These are phyloP conservation scores for Suillus plorans DNA, from an alignment of 768 basidiomycete species.

Conservation along the genomic window DNA sequence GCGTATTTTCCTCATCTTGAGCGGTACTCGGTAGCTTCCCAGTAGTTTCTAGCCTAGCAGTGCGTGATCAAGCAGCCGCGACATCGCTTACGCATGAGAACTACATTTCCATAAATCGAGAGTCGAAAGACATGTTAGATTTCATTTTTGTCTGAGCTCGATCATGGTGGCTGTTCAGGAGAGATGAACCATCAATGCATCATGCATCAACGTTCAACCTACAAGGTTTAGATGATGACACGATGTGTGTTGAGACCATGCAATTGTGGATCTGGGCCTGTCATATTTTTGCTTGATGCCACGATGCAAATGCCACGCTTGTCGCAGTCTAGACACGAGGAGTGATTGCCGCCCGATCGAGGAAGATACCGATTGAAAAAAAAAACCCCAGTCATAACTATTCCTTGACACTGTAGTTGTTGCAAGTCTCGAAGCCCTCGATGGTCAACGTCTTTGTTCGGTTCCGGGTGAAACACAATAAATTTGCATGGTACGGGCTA, in stretches of 20 bases:
- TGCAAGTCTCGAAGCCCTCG: background rate
- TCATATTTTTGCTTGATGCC: background rate
- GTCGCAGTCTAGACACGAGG: conserved; percentile 1
- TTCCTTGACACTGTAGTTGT: background rate
- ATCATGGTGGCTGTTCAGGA: background rate
- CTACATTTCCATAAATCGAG: background rate
- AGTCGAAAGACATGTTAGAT: background rate
- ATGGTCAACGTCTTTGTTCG: background rate
- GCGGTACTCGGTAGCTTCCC: background rate
- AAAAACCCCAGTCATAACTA: background rate
- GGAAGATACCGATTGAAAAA: background rate
- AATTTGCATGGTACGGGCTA: background rate
- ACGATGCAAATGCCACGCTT: background rate
- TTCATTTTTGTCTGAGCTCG: background rate
- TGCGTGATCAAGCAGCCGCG: background rate
- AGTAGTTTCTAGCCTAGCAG: background rate
- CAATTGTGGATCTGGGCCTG: background rate
- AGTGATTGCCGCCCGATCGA: conserved; percentile 8
- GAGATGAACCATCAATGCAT: background rate
- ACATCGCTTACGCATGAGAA: background rate
- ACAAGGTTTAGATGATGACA: background rate
- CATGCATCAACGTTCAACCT: too few relatives aligned
- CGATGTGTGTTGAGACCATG: background rate
- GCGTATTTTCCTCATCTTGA: background rate
- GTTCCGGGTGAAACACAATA: background rate